phyloP scores from a whole-genome alignment of 257 asterid species.

The Fraxinus anomala region DNA sequence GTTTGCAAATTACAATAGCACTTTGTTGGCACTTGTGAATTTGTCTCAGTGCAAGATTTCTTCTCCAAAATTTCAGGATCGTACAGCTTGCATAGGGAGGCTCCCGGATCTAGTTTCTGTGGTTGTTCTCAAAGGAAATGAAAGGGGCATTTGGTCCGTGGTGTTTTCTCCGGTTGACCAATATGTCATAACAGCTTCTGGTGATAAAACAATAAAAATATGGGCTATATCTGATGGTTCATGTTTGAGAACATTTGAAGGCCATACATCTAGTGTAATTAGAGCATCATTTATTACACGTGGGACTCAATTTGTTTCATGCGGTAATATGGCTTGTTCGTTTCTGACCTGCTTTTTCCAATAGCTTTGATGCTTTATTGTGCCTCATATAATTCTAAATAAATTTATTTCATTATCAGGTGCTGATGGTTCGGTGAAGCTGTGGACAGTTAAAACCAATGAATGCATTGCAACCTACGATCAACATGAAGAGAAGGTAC shows the following conservation, averaged over 20 bases:
- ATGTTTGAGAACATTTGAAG: slow-evolving; percentile 93
- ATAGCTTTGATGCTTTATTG: slow-evolving; percentile 11
- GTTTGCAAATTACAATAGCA: slow-evolving; percentile 40
- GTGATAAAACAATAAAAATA: slow-evolving; percentile 86
- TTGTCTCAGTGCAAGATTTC: slow-evolving; percentile 4
- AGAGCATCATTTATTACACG: slow-evolving; percentile 87
- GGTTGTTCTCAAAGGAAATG: slow-evolving; percentile 82
- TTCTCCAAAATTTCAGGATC: slow-evolving; percentile 62
- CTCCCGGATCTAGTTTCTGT: slow-evolving; percentile 89
- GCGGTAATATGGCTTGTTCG: slow-evolving; percentile 54
- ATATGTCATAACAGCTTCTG: slow-evolving; percentile 93
- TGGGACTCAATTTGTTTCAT: slow-evolving; percentile 88
- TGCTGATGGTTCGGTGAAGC: slow-evolving; percentile 93
- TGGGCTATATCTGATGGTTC: slow-evolving; percentile 96
- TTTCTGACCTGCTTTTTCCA: slow-evolving; percentile 7
- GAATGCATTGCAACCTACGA: slow-evolving; percentile 97
- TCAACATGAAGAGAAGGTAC: slow-evolving; percentile 91
- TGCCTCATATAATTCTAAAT: slow-evolving; percentile 20
- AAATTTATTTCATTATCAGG: slow-evolving; percentile 44
- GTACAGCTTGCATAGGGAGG: slow-evolving; percentile 90
- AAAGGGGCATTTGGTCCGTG: slow-evolving; percentile 96
- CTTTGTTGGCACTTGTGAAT: not conserved
- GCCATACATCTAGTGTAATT: slow-evolving; percentile 85
- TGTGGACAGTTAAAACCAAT: slow-evolving; percentile 93
- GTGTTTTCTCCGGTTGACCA: slow-evolving; percentile 99